Evolutionary conservation across 306 rosid species (phyloP).

Genomic region (Macrotyloma uniflorum): DNA sequence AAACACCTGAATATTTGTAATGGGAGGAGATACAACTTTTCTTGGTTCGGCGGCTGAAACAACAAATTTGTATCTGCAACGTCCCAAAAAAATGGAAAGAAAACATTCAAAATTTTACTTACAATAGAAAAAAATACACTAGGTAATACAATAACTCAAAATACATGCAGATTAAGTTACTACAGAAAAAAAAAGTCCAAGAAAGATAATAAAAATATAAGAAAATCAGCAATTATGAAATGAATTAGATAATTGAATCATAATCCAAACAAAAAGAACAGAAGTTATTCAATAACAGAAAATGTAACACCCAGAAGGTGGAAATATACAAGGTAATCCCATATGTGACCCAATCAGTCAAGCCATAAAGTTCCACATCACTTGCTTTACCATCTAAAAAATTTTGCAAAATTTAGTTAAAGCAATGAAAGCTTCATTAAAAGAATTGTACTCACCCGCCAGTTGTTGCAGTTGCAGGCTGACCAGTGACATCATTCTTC

Average conservation of each 20-base stretch:
- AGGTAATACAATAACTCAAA: slow-evolving; percentile 7
- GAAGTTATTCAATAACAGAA: neutral
- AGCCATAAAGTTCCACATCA: slow-evolving; percentile 22
- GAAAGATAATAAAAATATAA: neutral
- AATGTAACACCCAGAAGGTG: slow-evolving; percentile 20
- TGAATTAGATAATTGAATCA: slow-evolving; percentile 18
- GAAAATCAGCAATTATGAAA: slow-evolving; percentile 25
- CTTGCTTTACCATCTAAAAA: slow-evolving; percentile 23
- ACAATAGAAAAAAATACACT: neutral
- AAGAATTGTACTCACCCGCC: slow-evolving; percentile 79
- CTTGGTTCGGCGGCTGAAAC: slow-evolving; percentile 91
- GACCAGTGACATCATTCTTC: slow-evolving; percentile 91
- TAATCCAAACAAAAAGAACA: slow-evolving; percentile 25
- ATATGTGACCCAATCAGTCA: slow-evolving; percentile 20
- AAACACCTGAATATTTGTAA: slow-evolving; percentile 89
- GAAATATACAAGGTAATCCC: slow-evolving; percentile 16
- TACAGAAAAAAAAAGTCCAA: neutral
- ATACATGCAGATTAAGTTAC: neutral
- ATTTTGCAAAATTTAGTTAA: neutral
- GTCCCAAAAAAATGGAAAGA: slow-evolving; percentile 26
- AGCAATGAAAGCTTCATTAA: slow-evolving; percentile 32
- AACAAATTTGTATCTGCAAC: slow-evolving; percentile 89
- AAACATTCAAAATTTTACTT: slow-evolving; percentile 27
- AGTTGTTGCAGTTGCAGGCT: slow-evolving; percentile 97
- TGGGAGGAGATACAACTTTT: slow-evolving; percentile 79